Percentiles rank a stretch among this genome's conserved stretches.
These are phyloP conservation scores for Xylaria sp. DNA, from an alignment of 2,329 filamentous ascomycete genomes.

Conservation along the genomic window DNA sequence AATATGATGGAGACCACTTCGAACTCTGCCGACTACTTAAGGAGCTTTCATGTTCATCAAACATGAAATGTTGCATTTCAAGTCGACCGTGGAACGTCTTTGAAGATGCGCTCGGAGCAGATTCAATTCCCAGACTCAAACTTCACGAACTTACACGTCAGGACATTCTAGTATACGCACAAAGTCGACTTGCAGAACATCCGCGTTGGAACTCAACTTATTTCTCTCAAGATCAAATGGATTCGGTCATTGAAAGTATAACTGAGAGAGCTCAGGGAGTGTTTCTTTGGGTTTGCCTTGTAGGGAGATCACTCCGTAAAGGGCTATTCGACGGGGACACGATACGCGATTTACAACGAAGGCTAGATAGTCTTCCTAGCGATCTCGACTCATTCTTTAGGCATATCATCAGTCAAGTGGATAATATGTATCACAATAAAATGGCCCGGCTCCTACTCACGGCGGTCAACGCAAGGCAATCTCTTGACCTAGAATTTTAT, in stretches of 20 bases:
- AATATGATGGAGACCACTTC: constrained; percentile 21
- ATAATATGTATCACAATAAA: constrained; percentile 5
- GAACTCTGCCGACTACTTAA: constrained; percentile 13
- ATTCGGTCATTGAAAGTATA: background rate
- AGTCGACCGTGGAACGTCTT: constrained; percentile 27
- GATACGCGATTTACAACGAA: constrained; percentile 1
- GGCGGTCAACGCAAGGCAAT: background rate
- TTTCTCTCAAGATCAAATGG: background rate
- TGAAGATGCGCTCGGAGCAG: constrained; percentile 1
- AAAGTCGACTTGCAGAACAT: constrained; percentile 4
- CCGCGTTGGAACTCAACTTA: background rate
- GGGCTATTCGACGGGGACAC: constrained; percentile 11
- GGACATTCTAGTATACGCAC: constrained; percentile 9
- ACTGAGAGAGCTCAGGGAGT: constrained; percentile 4
- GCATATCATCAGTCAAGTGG: constrained; percentile 2
- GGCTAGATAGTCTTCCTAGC: background rate
- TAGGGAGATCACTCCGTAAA: background rate
- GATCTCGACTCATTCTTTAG: constrained; percentile 15
- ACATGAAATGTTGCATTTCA: constrained; percentile 24
- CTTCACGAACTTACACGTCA: constrained; percentile 13
- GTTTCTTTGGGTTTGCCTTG: constrained; percentile 18
- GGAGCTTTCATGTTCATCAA: constrained; percentile 7
- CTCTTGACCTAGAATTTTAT: background rate
- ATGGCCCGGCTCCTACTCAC: constrained; percentile 5
- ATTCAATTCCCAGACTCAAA: background rate